Percentiles rank a stretch among this genome's conserved stretches.
These are phyloP conservation scores for Trypanosoma boissoni DNA, from an alignment of 208 protist species.

Conservation along the genomic window DNA sequence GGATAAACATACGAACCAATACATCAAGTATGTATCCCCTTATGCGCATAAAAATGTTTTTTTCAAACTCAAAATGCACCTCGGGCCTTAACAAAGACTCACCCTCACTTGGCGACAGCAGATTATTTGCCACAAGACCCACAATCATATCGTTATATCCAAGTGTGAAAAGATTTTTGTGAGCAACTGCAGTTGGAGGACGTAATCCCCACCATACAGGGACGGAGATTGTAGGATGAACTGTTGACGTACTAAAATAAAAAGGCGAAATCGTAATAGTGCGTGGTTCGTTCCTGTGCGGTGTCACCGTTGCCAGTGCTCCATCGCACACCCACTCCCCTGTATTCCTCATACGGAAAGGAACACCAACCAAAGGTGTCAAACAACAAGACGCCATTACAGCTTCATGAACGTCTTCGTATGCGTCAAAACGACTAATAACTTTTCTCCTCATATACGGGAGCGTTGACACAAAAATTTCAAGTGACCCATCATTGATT, in stretches of 20 bases:
- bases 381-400: conserved; percentile 69
- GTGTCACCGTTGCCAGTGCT: conserved; percentile 61
- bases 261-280: conserved; percentile 75
- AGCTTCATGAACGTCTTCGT: conserved; percentile 49
- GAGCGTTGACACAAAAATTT: conserved; percentile 67
- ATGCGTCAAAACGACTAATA: conserved; percentile 39
- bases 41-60: conserved; percentile 28
- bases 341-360: conserved; percentile 57
- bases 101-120: conserved; percentile 27
- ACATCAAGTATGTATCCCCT: conserved; percentile 42
- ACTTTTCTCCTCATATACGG: conserved; percentile 41
- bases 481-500: conserved; percentile 51
- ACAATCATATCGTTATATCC: conserved; percentile 85
- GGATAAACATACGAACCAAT: conserved; percentile 51
- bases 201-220: conserved; percentile 74
- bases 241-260: conserved; percentile 68
- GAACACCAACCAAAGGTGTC: conserved; percentile 64
- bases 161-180: conserved; percentile 65
- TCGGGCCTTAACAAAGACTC: conserved; percentile 39
- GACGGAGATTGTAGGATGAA: conserved; percentile 62
- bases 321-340: conserved; percentile 77
- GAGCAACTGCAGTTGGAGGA: conserved; percentile 43
- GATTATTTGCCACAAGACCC: conserved; percentile 40
- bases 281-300: conserved; percentile 48
- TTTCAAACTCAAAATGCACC: conserved; percentile 34